phyloP scores from a whole-genome alignment of 2,329 filamentous ascomycete genomes.

The Eurotiales sp. region DNA sequence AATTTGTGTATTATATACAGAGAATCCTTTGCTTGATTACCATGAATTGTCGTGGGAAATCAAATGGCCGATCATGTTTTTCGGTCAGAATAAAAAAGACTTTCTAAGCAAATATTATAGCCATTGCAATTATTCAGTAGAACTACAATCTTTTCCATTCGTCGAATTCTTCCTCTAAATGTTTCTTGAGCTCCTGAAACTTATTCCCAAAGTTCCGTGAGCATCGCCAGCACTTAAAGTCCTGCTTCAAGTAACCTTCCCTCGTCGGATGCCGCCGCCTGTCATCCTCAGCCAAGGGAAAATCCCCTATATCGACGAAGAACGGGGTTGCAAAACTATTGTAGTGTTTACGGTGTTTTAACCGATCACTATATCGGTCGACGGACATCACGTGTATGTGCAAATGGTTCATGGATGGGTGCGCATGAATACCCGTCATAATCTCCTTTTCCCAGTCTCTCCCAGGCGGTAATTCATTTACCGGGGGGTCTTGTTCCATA shows the following conservation, averaged over 20 bases:
- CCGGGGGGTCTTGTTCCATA: conserved; percentile 53
- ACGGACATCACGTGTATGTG: conserved; percentile 83
- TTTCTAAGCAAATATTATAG: background rate
- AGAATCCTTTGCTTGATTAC: conserved; percentile 3
- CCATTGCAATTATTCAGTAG: background rate
- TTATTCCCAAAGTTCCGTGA: conserved; percentile 67
- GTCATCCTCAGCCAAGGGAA: conserved; percentile 69
- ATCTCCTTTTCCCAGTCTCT: conserved; percentile 77
- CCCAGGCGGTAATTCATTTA: conserved; percentile 60
- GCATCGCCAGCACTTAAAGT: conserved; percentile 84
- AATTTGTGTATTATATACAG: conserved; percentile 10
- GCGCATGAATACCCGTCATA: conserved; percentile 74
- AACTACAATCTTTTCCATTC: conserved; percentile 59
- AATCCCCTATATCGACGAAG: conserved; percentile 72
- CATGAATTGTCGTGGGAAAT: background rate
- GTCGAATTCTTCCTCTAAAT: conserved; percentile 71
- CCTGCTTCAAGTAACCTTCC: conserved; percentile 58
- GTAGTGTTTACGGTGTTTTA: conserved; percentile 86
- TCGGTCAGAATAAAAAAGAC: background rate
- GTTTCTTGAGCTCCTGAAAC: conserved; percentile 70
- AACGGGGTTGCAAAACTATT: conserved; percentile 87
- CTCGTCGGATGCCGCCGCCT: conserved; percentile 54
- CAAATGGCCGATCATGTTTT: background rate
- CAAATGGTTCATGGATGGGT: conserved; percentile 86
- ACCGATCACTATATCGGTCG: conserved; percentile 67